Evolutionary conservation across 176 grass and related monocot genomes (phyloP).

Genomic region (Eleusine indica): DNA sequence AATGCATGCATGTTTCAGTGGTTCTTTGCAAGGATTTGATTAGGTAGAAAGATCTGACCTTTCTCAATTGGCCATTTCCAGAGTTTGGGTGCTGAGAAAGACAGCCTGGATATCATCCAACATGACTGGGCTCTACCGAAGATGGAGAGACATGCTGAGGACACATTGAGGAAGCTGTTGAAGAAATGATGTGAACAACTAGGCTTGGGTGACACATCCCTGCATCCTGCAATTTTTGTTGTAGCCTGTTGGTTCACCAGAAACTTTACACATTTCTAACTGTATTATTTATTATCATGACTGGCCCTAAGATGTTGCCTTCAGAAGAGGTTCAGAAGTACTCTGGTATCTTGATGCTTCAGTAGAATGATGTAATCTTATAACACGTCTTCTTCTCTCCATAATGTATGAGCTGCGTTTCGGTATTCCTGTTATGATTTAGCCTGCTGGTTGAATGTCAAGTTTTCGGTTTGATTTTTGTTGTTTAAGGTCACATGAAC

Average conservation of each 20-base stretch:
- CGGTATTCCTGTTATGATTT: neutral
- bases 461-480: no score
- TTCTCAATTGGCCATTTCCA: constrained; percentile 45
- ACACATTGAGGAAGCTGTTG: constrained; percentile 67
- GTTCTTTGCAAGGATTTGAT: neutral
- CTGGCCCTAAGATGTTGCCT: constrained; percentile 1
- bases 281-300: constrained; percentile 31
- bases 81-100: constrained; percentile 91
- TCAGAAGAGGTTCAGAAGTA: constrained; percentile 22
- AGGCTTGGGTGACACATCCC: neutral
- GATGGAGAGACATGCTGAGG: constrained; percentile 76
- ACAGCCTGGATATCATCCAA: constrained; percentile 93
- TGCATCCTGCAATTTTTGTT: constrained; percentile 34
- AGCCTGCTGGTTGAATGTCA: neutral
- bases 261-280: constrained; percentile 29
- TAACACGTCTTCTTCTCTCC: neutral
- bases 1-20: neutral
- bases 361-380: constrained; percentile 10
- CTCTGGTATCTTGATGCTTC: neutral
- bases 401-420: neutral
- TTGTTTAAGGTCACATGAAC: neutral
- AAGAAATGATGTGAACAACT: constrained; percentile 57
- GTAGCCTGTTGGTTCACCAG: constrained; percentile 39
- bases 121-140: constrained; percentile 93
- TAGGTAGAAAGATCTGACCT: neutral